phyloP scores from a whole-genome alignment of 2,329 filamentous ascomycete genomes.

The Xylaria sp. region DNA sequence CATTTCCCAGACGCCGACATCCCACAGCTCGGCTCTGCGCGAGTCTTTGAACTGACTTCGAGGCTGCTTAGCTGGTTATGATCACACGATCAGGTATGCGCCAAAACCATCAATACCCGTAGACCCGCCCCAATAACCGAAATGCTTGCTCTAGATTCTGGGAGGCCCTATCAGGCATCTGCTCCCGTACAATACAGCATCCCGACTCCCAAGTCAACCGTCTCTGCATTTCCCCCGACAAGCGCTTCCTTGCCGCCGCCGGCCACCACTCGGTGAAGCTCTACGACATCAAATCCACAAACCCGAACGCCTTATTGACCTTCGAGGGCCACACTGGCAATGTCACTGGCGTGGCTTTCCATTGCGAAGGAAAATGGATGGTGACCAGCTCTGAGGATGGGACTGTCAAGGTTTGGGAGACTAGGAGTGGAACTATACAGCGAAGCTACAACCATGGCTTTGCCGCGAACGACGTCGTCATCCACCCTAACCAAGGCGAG shows the following conservation, averaged over 20 bases:
- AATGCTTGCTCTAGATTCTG: conserved; percentile 70
- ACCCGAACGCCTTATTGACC: conserved; percentile 89
- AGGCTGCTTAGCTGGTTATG: conserved; percentile 63
- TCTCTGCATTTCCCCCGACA: conserved; percentile 97
- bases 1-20: conserved; percentile 2
- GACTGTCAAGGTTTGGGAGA: conserved; percentile 98
- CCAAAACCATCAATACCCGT: background rate
- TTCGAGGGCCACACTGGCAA: conserved; percentile 98
- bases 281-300: conserved; percentile 98
- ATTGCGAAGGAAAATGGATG: conserved; percentile 99
- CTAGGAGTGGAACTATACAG: conserved; percentile 84
- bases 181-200: conserved; percentile 96
- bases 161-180: conserved; percentile 98
- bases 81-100: conserved; percentile 69
- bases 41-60: conserved; percentile 28
- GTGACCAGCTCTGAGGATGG: conserved; percentile 97
- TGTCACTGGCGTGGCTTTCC: conserved; percentile 95
- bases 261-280: conserved; percentile 89
- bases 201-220: conserved; percentile 98
- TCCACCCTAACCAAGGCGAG: conserved; percentile 98
- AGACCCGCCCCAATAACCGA: conserved; percentile 6
- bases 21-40: background rate
- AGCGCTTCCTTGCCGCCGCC: conserved; percentile 89
- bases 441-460: conserved; percentile 91
- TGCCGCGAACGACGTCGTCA: conserved; percentile 97